A percentile compares a stretch with the other conserved stretches of the same genome.
Evolutionary conservation across 352 stramenopile species (phyloP).

Genomic region (Thalassiosira oceanica): DNA sequence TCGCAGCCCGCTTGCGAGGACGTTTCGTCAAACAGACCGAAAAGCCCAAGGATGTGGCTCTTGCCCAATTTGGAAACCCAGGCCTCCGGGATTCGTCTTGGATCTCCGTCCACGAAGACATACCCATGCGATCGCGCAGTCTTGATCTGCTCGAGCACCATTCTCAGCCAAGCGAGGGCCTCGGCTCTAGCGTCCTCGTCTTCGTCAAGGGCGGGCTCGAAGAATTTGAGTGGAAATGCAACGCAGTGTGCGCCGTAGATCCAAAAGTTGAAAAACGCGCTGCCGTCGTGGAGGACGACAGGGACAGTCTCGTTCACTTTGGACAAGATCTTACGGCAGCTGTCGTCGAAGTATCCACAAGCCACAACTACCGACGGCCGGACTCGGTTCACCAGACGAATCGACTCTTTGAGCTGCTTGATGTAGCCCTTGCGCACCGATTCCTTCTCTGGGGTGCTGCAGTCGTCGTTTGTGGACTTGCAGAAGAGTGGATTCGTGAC

Average conservation of each 20-base stretch:
- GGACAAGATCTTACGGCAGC: constrained; percentile 66
- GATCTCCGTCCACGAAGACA: constrained; percentile 69
- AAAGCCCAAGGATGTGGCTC: constrained; percentile 48
- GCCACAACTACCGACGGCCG: constrained; percentile 75
- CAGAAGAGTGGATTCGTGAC: constrained; percentile 71
- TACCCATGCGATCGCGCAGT: constrained; percentile 67
- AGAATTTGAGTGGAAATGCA: constrained; percentile 43
- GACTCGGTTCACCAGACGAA: constrained; percentile 78
- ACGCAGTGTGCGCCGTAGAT: constrained; percentile 74
- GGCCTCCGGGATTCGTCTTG: constrained; percentile 39
- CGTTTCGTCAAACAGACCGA: constrained; percentile 40
- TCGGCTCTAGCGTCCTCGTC: constrained; percentile 8
- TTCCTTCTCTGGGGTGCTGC: constrained; percentile 33
- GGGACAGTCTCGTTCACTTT: constrained; percentile 83
- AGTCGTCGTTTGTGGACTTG: constrained; percentile 24
- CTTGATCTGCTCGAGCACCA: constrained; percentile 75
- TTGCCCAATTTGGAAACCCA: constrained; percentile 62
- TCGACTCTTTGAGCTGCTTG: constrained; percentile 75
- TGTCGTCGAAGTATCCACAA: constrained; percentile 48
- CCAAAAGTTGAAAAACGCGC: constrained; percentile 82
- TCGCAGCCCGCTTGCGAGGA: no score
- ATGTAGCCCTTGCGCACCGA: constrained; percentile 62
- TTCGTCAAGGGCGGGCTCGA: constrained; percentile 12
- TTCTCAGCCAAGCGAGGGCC: constrained; percentile 61
- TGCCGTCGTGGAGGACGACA: constrained; percentile 77